Percentiles rank a stretch among this genome's conserved stretches.
Evolutionary conservation across 306 rosid species (phyloP).

Genomic region (barrel medic (Medicago truncatula)): MtrunA17r5.0-ANR NC_053042.1:30690001-30690500

Average conservation of each 20-base stretch:
- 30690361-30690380: slow-evolving; percentile 74
- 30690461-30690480: slow-evolving; percentile 91
- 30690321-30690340: slow-evolving; percentile 85
- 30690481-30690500: slow-evolving; percentile 98
- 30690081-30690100: slow-evolving; percentile 91
- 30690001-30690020: slow-evolving; percentile 33
- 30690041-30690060: slow-evolving; percentile 97
- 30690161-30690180: slow-evolving; percentile 15
- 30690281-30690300: slow-evolving; percentile 91
- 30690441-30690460: slow-evolving; percentile 23
- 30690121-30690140: slow-evolving; percentile 30
- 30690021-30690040: slow-evolving; percentile 96
- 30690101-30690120: slow-evolving; percentile 91
- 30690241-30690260: slow-evolving; percentile 32
- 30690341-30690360: slow-evolving; percentile 87
- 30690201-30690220: slow-evolving; percentile 29
- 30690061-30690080: slow-evolving; percentile 99
- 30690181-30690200: slow-evolving; percentile 21
- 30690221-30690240: slow-evolving; percentile 23
- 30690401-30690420: slow-evolving; percentile 29
- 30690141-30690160: slow-evolving; percentile 26
- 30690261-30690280: slow-evolving; percentile 38
- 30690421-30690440: slow-evolving; percentile 21
- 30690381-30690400: slow-evolving; percentile 44
- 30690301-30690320: slow-evolving; percentile 98